Evolutionary conservation across 805 yeast species (phyloP), one percentile per base, ranked within the genome.

Genomic region (Saccharomyces jurei): DNA sequence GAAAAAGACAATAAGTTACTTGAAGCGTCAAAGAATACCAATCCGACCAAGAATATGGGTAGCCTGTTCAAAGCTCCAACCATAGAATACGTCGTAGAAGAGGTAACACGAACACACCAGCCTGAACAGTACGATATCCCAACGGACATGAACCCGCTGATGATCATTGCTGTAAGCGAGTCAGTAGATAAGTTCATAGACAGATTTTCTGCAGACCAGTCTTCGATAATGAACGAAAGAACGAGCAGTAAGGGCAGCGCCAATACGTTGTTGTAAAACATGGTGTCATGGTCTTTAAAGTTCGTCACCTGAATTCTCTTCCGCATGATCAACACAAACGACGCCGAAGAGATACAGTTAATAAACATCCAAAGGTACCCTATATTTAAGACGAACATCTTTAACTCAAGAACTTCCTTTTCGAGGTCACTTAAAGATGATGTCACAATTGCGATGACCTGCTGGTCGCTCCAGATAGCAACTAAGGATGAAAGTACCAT

Each of bases 71-170:
- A 82, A 53, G 99, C 99, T 73, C 99, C 99, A 56, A 94, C 98
- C 99, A 94, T 94, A 53, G 97, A 89, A 78, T 94, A 94, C 54
- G 99, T 94, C 54, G 99, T 94, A 28, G 98, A 91, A 25, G 97
- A 89, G 48, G 99, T 94, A 60, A 94, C 98, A 77, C 99, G 89
- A 61, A 94, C 96, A 82, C 99, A 94, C 99, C 99, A 94, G 58
- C 97, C 99, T 11, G 98, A 90, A 74, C 97, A 89, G 82, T 94
- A 94, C 48, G 98, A 92, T 71, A 94, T 94, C 77, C 96, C 97
- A 52, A 94, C 96, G 31, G 97, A 86, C 48, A 96, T 86, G 63
- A 88, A 81, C 73, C 99, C 99, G 41, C 97, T 89, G 69, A 92
- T 81, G 59, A 94, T 66, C 96, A 94, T 91, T 48, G 84, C 73